Evolutionary conservation across 2,329 filamentous ascomycete species (phyloP), one percentile per base, ranked within the genome.

Genomic region (Simplicillium sp.): DNA sequence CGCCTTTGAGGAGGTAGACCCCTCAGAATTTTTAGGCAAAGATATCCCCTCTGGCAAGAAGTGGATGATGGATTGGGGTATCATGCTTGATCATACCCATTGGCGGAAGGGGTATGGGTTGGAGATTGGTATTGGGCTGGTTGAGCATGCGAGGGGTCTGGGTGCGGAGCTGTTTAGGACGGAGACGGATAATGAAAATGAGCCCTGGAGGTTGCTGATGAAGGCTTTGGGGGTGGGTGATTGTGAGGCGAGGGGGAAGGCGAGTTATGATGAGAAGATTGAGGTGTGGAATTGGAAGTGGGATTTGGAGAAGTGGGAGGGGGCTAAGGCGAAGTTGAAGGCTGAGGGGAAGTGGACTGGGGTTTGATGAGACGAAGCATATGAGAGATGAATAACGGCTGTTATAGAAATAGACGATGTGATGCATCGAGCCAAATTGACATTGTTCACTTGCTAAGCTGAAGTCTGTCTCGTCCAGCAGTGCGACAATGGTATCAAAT

Each of bases 51-150:
- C 14, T 8, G 34, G 29, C 5, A 14, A 29, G 34, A 39, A 35
- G 8, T 36, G 45, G 20, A 29, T 48, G 12, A 43, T 42, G 14
- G 49, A 55, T 37, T 43, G 43, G 11, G 53, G 49, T 4, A 36
- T 48, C 1, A 38, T 53, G 15, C 48, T 56, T 16, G 48, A 54
- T 37, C 45, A 51, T 34, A 46, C n/a, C n/a, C n/a, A n/a, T n/a
- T n/a, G n/a, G n/a, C n/a, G n/a, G n/a, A n/a, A n/a, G n/a, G n/a
- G n/a, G n/a, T n/a, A n/a, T n/a, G n/a, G n/a, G n/a, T n/a, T n/a
- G n/a, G n/a, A n/a, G n/a, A n/a, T n/a, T n/a, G n/a, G n/a, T n/a
- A n/a, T n/a, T n/a, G n/a, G n/a, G n/a, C n/a, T n/a, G n/a, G n/a
- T n/a, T n/a, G n/a, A n/a, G n/a, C n/a, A n/a, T n/a, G n/a, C n/a